These are phyloP conservation scores for Mycena belliarum DNA, from an alignment of 768 basidiomycete species.

Conservation along the genomic window DNA sequence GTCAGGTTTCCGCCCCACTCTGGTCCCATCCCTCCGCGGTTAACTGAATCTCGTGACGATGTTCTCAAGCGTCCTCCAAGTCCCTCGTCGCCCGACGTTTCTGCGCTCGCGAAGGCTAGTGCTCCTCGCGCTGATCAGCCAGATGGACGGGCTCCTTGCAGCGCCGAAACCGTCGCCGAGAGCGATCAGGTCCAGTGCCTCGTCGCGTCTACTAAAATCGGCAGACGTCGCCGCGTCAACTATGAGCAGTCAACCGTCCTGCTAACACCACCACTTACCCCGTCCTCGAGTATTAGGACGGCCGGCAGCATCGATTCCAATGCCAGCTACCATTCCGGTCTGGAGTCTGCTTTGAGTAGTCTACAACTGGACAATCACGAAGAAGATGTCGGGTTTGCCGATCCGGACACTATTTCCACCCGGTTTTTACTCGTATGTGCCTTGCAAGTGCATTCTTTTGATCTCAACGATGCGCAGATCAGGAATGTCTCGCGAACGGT, in stretches of 20 bases:
- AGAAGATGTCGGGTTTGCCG: conserved; percentile 24
- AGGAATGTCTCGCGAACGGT: conserved; percentile 37
- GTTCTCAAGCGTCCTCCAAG: conserved; percentile 35
- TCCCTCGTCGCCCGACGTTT: conserved; percentile 28
- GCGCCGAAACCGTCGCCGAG: background rate
- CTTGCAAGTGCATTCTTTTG: background rate
- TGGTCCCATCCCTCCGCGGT: conserved; percentile 39
- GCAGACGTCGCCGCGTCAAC: conserved; percentile 36
- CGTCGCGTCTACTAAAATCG: conserved; percentile 24
- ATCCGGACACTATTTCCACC: conserved; percentile 31
- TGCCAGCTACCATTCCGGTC: conserved; percentile 23
- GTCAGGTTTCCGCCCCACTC: conserved; percentile 51
- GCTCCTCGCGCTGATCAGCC: background rate
- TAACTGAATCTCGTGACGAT: conserved; percentile 29
- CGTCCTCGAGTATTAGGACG: conserved; percentile 55
- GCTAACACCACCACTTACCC: conserved; percentile 71
- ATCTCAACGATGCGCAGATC: conserved; percentile 26
- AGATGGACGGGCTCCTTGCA: conserved; percentile 2
- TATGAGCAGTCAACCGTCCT: conserved; percentile 39
- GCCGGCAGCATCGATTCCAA: conserved; percentile 35
- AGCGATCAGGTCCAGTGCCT: background rate
- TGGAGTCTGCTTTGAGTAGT: conserved; percentile 18
- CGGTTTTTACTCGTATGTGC: conserved; percentile 36
- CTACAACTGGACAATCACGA: conserved; percentile 17
- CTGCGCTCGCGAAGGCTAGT: background rate